Evolutionary conservation across 2,329 filamentous ascomycete genomes (phyloP).

Genomic region (Pyrenophora graminea): DNA sequence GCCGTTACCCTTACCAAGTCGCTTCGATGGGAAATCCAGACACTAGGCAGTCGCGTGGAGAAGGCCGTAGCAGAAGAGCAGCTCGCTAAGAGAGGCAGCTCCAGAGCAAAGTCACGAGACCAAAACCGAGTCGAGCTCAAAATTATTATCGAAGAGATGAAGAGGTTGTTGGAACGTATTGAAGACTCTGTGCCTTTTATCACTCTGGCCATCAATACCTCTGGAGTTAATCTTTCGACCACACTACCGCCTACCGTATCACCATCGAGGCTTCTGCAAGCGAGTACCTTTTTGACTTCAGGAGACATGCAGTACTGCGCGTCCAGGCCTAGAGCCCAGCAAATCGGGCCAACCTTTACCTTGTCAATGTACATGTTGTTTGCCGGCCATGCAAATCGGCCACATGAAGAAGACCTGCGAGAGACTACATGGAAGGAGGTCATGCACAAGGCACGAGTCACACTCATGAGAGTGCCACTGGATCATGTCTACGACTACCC

Average conservation of each 20-base stretch:
- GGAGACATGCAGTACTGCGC: constrained; percentile 82
- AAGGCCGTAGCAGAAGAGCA: constrained; percentile 70
- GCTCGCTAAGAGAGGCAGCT: constrained; percentile 49
- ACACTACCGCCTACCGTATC: constrained; percentile 81
- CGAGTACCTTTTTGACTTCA: constrained; percentile 85
- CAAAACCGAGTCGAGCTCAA: constrained; percentile 68
- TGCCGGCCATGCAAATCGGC: constrained; percentile 69
- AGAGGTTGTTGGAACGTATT: constrained; percentile 73
- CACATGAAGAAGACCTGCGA: constrained; percentile 61
- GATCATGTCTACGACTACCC: constrained; percentile 56
- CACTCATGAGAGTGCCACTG: constrained; percentile 72
- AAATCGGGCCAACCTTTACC: constrained; percentile 85
- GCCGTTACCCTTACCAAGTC: constrained; percentile 82
- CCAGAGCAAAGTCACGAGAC: constrained; percentile 55
- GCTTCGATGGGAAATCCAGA: constrained; percentile 80
- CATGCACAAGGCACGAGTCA: constrained; percentile 87
- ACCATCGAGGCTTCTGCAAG: constrained; percentile 86
- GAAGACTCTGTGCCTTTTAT: constrained; percentile 91
- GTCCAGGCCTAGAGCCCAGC: constrained; percentile 65
- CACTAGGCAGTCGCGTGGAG: constrained; percentile 74
- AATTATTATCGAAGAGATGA: constrained; percentile 74
- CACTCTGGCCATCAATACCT: constrained; percentile 91
- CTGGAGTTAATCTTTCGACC: constrained; percentile 82
- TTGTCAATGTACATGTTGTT: constrained; percentile 96
- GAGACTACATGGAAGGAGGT: constrained; percentile 92